Percentiles rank a stretch among this genome's conserved stretches.
Conservation (phyloP, 1,284 basidiomycete genomes). For the Nidula niveotomentosa region DNA sequence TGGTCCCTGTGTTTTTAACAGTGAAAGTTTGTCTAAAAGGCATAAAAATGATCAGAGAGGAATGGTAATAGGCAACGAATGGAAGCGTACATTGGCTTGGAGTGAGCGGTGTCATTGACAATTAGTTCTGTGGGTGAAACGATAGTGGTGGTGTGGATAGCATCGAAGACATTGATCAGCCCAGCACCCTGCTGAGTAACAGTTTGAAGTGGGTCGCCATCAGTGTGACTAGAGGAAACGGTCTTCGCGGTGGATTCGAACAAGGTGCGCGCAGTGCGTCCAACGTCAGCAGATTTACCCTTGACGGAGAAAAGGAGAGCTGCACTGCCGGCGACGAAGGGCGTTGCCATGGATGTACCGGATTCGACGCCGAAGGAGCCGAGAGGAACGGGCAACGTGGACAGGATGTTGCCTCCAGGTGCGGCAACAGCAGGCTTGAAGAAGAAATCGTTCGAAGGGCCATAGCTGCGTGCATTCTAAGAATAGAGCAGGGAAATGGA, state of each 20-base stretch:
- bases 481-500: too few relatives aligned
- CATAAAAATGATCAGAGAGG: neutral
- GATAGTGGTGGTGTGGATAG: slow-evolving; percentile 53
- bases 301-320: slow-evolving; percentile 62
- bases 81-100: slow-evolving; percentile 39
- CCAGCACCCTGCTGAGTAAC: slow-evolving; percentile 68
- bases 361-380: slow-evolving; percentile 45
- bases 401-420: slow-evolving; percentile 66
- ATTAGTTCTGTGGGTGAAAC: slow-evolving; percentile 60
- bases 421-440: slow-evolving; percentile 58
- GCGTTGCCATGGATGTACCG: slow-evolving; percentile 46
- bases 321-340: slow-evolving; percentile 62
- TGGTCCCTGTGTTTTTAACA: slow-evolving; percentile 44
- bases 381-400: slow-evolving; percentile 45
- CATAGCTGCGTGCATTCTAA: slow-evolving; percentile 31
- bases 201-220: slow-evolving; percentile 53
- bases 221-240: slow-evolving; percentile 46
- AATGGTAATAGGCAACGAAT: neutral
- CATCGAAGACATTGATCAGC: slow-evolving; percentile 62
- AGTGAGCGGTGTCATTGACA: slow-evolving; percentile 72
- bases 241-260: slow-evolving; percentile 61
- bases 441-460: slow-evolving; percentile 60
- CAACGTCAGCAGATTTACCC: slow-evolving; percentile 41
- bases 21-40: slow-evolving; percentile 1
- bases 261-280: slow-evolving; percentile 41